Evolutionary conservation across 2,329 filamentous ascomycete species (phyloP).

Genomic region (Ascochyta pisi): DNA sequence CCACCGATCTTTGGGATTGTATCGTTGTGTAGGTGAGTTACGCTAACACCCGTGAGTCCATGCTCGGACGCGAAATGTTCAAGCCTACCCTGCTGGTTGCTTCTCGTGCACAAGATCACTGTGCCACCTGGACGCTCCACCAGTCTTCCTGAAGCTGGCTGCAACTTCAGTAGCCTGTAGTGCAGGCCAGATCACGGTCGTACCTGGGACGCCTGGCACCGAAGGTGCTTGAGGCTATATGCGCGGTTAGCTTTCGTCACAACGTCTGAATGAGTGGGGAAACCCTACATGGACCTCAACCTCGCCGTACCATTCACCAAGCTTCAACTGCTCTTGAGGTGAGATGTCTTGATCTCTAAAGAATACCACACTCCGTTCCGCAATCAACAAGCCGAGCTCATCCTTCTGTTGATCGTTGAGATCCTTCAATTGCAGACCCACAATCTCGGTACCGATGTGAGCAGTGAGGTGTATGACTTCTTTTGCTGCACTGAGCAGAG

Average conservation of each 20-base stretch:
- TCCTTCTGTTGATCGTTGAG: slow-evolving; percentile 58
- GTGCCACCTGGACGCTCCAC: slow-evolving; percentile 73
- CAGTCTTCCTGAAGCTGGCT: slow-evolving; percentile 70
- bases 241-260: neutral
- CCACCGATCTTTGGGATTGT: slow-evolving; percentile 70
- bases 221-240: slow-evolving; percentile 72
- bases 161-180: slow-evolving; percentile 67
- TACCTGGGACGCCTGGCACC: slow-evolving; percentile 70
- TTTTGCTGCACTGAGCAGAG: slow-evolving; percentile 46
- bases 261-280: neutral
- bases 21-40: slow-evolving; percentile 74
- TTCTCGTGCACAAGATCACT: slow-evolving; percentile 74
- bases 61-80: neutral
- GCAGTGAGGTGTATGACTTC: slow-evolving; percentile 51
- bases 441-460: slow-evolving; percentile 49
- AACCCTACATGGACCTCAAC: slow-evolving; percentile 71
- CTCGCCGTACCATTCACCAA: slow-evolving; percentile 54
- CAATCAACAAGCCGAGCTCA: slow-evolving; percentile 55
- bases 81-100: slow-evolving; percentile 66
- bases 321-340: slow-evolving; percentile 40
- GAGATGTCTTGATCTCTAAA: slow-evolving; percentile 59
- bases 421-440: slow-evolving; percentile 56
- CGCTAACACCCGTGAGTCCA: slow-evolving; percentile 34
- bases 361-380: slow-evolving; percentile 55
- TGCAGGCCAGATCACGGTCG: slow-evolving; percentile 72